Evolutionary conservation across 208 protist species (phyloP), one percentile per base, ranked within the genome.

Genomic region (Balamuthia mandrillaris): DNA sequence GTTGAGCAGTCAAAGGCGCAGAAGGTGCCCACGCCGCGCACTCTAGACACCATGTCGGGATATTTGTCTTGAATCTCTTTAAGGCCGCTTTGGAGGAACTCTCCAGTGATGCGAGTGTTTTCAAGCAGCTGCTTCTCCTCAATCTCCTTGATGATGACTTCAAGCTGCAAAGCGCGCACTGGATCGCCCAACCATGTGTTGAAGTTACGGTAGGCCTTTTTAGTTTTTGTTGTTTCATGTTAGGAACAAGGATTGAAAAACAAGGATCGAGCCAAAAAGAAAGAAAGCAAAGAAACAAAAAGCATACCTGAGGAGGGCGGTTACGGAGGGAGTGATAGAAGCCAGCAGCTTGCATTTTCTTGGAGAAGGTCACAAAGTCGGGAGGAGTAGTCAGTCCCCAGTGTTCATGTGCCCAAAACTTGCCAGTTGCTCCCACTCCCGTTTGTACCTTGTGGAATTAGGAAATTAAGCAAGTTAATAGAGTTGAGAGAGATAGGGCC

Each of bases 141-240:
- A 41, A 91, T 91, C 39, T 85, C 84, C 58, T 89, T 56, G 10
- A 90, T 16, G 44, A 90, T 81, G 24, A 14, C 39, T 37, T 45
- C 9, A 1, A 68, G 35, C 47, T 92, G 72, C 4, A 94, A 54
- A 4, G 68, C 84, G 54, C 90, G 60, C 0, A 94, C 27, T 37
- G 88, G 88, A 75, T 94, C 92, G 56, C 91, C 92, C 60, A 92
- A 81, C 91, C 92, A 94, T 10, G 91, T 94, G 65, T 94, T 94
- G 79, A 93, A 94, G 79, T 91, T 93, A 60, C 91, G 44, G 58
- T 92, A 92, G 10, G 60, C 45, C 24, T 90, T n/a, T n/a, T n/a
- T n/a, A n/a, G n/a, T n/a, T n/a, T n/a, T n/a, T 42, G 1, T 54
- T 52, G 41, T n/a, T n/a, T n/a, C n/a, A n/a, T n/a, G n/a, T n/a